Conservation (phyloP, 352 stramenopile species). For the Saprolegnia parasitica region DNA sequence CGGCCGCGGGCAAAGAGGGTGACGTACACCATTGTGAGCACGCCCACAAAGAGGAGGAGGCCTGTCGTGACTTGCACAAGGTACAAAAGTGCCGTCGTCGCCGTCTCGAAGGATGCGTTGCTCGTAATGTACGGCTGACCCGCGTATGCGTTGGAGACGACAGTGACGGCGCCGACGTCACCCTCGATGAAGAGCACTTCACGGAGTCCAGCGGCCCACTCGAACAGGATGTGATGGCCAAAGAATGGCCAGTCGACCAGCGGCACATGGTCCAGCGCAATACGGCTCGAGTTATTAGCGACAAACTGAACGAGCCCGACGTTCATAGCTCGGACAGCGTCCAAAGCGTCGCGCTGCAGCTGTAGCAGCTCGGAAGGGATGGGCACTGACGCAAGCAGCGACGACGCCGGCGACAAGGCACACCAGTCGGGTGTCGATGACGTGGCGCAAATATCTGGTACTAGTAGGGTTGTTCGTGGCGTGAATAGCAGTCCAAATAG, state of each 20-base stretch:
- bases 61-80: not conserved
- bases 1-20: not conserved
- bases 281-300: not conserved
- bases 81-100: not conserved
- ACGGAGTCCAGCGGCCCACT: not conserved
- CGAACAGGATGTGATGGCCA: not conserved
- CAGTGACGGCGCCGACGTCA: not conserved
- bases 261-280: not conserved
- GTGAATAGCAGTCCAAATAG: not conserved
- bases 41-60: not conserved
- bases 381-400: too few relatives aligned
- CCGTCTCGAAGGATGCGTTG: not conserved
- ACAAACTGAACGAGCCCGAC: conserved; percentile 19
- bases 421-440: too few relatives aligned
- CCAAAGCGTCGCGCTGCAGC: too few relatives aligned
- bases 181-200: conserved; percentile 22
- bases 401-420: too few relatives aligned
- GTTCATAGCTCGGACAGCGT: not conserved
- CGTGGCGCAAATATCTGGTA: too few relatives aligned
- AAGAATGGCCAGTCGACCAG: conserved; percentile 3
- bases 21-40: not conserved
- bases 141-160: conserved; percentile 3
- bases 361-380: too few relatives aligned
- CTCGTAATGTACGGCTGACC: not conserved
- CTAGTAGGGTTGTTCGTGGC: not conserved